Conservation (phyloP, 2,329 filamentous ascomycete species). For the Penicillium oxalicum region DNA sequence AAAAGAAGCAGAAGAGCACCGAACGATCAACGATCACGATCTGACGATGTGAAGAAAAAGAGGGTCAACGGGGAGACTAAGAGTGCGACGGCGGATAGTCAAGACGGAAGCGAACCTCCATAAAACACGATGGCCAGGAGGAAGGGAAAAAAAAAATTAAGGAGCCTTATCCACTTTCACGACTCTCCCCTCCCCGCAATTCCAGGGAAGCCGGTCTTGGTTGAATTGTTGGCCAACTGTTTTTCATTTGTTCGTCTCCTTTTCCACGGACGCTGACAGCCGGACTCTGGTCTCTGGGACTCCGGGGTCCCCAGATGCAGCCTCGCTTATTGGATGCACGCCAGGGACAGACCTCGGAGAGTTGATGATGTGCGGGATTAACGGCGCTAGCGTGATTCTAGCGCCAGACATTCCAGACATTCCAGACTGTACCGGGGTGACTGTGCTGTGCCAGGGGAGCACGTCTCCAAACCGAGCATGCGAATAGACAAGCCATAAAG, state of each 20-base stretch:
- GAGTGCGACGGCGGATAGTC: slow-evolving; percentile 3
- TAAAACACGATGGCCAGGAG: too few species aligned
- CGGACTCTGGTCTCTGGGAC: not conserved
- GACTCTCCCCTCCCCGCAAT: slow-evolving; percentile 19
- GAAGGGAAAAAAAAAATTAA: slow-evolving; percentile 1
- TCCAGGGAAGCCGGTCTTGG: slow-evolving; percentile 3
- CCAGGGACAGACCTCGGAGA: not conserved
- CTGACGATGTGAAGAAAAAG: not conserved
- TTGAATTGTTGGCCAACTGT: not conserved
- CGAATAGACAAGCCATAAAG: not conserved
- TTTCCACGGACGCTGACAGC: not conserved
- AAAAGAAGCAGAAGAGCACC: too few species aligned
- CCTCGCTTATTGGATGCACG: slow-evolving; percentile 10
- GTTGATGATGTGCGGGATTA: slow-evolving; percentile 5
- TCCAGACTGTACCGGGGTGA: too few species aligned
- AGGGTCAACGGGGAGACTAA: slow-evolving; percentile 5
- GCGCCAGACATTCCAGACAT: too few species aligned
- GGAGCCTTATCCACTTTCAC: slow-evolving; percentile 13
- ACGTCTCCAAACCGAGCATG: not conserved
- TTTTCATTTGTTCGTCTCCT: not conserved
- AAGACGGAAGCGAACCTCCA: slow-evolving; percentile 6
- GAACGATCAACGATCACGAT: too few species aligned
- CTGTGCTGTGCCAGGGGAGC: too few species aligned
- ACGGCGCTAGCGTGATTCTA: slow-evolving; percentile 4
- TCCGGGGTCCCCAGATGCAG: slow-evolving; percentile 9